Evolutionary conservation across 1,284 basidiomycete genomes (phyloP), one percentile per base, ranked within the genome.

Genomic region (Trichosporon ovoides): DNA sequence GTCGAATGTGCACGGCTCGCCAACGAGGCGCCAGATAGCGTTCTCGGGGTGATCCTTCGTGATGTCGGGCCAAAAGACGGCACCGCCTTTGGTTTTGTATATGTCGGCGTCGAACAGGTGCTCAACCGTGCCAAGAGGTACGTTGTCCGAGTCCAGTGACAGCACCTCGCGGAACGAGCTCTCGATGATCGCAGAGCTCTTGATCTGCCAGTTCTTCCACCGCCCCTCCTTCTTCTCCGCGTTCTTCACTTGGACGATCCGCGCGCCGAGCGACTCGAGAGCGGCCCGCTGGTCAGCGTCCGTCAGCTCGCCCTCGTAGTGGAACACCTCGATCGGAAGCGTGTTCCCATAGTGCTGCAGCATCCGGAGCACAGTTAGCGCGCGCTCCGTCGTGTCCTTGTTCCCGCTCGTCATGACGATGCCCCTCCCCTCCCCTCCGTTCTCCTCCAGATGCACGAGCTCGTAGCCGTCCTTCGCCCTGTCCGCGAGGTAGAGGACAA

Each of bases 11-110:
- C 80, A 81, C 16, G 68, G 62, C n/a, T 77, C 69, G 22, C 78
- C 77, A 7, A 80, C 62, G 33, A 80, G 46, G n/a, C 80, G 70
- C 77, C 79, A 81, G 56, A 81, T 75, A 13, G 80, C 78, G 59
- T 81, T 81, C 52, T 77, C 68, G 5, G 78, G 73, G 54, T 79
- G 76, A 58, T 81, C 80, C 58, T 79, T 80, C 46, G 73, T 77
- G 46, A 80, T 66, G 61, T 81, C 80, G 13, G 80, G 80, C 80
- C 80, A 81, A 60, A 81, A 80, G 28, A 77, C 80, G 1, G 77
- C 76, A 13, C 73, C 64, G 9, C 75, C 78, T n/a, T 69, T 60
- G 4, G 67, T 56, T 14, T 58, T 57, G 66, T 80, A 81, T 3
- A 69, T 43, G 0, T 68, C 61, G 1, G 76, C 68, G 34, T 71